phyloP scores from a whole-genome alignment of 192 early-diverging fungal species.

The Borealophlyctis nickersoniae region DNA sequence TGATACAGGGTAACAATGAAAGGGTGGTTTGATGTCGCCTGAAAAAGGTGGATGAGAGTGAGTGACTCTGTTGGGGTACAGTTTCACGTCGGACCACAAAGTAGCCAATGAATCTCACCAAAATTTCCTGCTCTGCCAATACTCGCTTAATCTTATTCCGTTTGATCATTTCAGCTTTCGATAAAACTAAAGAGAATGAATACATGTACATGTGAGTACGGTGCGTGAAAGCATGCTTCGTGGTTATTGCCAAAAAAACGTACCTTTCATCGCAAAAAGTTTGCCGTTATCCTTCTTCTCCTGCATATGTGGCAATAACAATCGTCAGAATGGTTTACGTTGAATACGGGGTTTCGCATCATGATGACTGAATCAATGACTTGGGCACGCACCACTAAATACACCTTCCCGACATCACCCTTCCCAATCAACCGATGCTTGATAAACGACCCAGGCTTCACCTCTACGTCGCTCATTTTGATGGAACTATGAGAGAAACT shows the following conservation, averaged over 20 bases:
- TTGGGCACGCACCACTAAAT: conserved; percentile 72
- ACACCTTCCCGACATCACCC: conserved; percentile 97
- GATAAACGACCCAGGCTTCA: conserved; percentile 80
- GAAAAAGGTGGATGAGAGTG: conserved; percentile 6
- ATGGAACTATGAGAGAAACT: conserved; percentile 71
- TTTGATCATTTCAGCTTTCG: conserved; percentile 96
- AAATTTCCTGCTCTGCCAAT: conserved; percentile 92
- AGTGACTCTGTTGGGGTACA: no score
- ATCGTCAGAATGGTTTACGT: no score
- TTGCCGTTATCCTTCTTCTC: conserved; percentile 67
- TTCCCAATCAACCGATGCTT: conserved; percentile 92
- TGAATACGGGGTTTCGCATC: background rate
- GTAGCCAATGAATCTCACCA: conserved; percentile 40
- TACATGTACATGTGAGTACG: background rate
- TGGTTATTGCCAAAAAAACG: background rate
- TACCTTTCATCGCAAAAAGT: conserved; percentile 96
- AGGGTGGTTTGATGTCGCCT: conserved; percentile 78
- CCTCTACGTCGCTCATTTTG: conserved; percentile 76
- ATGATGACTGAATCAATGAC: background rate
- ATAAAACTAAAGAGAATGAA: conserved; percentile 54
- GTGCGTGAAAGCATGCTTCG: background rate
- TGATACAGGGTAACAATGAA: conserved; percentile 92
- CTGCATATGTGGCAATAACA: no score
- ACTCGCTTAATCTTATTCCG: conserved; percentile 98
- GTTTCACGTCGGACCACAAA: conserved; percentile 8